phyloP scores from a whole-genome alignment of 208 protist genomes.

The Trypanosoma platydactyli region DNA sequence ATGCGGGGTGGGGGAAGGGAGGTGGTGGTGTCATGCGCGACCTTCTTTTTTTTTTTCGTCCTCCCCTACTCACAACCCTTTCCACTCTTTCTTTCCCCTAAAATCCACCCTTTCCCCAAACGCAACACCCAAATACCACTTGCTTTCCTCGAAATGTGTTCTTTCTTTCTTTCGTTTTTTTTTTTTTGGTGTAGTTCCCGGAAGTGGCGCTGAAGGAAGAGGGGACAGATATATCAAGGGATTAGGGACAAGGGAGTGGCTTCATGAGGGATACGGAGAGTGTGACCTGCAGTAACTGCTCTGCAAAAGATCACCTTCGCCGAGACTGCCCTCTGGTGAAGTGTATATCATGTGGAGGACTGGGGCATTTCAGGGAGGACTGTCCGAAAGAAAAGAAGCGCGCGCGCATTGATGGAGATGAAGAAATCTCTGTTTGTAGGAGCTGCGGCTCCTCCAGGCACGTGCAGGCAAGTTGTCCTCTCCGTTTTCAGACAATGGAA shows the following conservation, averaged over 20 bases:
- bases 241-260: neutral
- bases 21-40: slow-evolving; percentile 1
- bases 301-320: slow-evolving; percentile 41
- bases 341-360: slow-evolving; percentile 50
- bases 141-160: neutral
- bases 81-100: neutral
- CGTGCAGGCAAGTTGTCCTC: slow-evolving; percentile 64
- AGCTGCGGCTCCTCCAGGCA: slow-evolving; percentile 79
- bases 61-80: neutral
- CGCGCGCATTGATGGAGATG: slow-evolving; percentile 26
- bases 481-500: slow-evolving; percentile 60
- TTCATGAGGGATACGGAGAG: neutral
- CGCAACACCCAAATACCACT: too few relatives aligned
- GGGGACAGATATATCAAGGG: neutral
- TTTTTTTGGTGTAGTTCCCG: neutral
- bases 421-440: slow-evolving; percentile 55
- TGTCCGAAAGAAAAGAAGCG: slow-evolving; percentile 35
- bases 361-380: slow-evolving; percentile 70
- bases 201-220: neutral
- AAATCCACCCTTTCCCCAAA: neutral
- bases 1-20: neutral
- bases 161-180: neutral
- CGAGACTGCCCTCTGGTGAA: slow-evolving; percentile 57
- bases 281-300: slow-evolving; percentile 46
- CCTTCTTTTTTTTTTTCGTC: slow-evolving; percentile 2